Base-by-base conservation (phyloP, 306 rosid species). In the Herpetospermum pedunculosum region DNA sequence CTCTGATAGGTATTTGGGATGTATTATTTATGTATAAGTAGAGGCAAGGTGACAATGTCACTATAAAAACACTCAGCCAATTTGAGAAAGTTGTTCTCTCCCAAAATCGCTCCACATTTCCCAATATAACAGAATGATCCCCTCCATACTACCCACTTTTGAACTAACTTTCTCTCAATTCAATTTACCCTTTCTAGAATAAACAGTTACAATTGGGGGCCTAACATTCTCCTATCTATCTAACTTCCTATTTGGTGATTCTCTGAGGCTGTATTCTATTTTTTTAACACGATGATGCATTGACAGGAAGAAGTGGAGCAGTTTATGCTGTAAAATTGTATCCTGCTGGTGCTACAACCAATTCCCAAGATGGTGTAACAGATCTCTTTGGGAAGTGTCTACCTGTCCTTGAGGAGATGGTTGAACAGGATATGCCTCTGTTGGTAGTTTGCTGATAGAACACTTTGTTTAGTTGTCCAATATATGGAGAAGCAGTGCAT, bases 341-440 rank as follows among this genome's bases (percentile, higher is more conserved):
- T 78, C 98, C 97, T 78, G 97, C 96, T 76, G 98, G 96, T 78
- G 96, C 98, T 13, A 93, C 98, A 2, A 93, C 98, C 43, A 90
- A 93, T 76, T 90, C 97, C 79, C 96, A 90, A 81, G 92, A 93
- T 81, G 98, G 98, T 43, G 97, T 93, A 35, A 90, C 93, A 12
- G 92, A 90, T 89, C 86, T 87, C 50, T 86, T 89, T 47, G 90
- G 96, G 38, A 90, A 83, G 75, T 93, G 97, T 82, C 83, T 87
- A 63, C 83, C 93, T n/a, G 97, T 84, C 68, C 98, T 93, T 10
- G 85, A 90, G 82, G 90, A 88, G 87, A 90, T 92, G 97, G 85
- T 75, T 78, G 86, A 85, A 77, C 92, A 87, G 50, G 82, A 83
- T 65, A 84, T 92, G 75, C 98, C 97, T 74, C 77, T 90, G 57